phyloP scores from a whole-genome alignment of 1,139 yeast genomes.

The Pichia sp. region DNA sequence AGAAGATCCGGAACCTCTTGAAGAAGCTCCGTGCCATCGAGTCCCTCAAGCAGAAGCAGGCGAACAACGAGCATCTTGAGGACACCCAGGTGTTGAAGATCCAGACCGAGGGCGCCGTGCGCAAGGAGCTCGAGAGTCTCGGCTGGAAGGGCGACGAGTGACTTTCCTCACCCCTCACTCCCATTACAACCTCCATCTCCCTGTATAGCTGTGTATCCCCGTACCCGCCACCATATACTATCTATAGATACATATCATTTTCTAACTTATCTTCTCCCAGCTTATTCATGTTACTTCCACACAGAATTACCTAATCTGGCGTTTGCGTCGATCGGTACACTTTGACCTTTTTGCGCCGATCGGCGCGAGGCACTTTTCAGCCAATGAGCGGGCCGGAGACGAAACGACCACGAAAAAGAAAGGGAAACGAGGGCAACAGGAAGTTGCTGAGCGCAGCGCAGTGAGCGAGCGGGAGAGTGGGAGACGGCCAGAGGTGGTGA shows the following conservation, averaged over 20 bases:
- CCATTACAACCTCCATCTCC: not conserved
- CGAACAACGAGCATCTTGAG: constrained; percentile 78
- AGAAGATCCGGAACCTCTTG: constrained; percentile 82
- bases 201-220: not conserved
- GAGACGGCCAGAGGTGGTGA: not conserved
- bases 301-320: not conserved
- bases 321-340: not conserved
- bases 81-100: constrained; percentile 91
- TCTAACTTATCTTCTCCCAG: not conserved
- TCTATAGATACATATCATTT: not conserved
- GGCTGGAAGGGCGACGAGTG: constrained; percentile 15
- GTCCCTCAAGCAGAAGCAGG: constrained; percentile 79
- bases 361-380: constrained; percentile 20
- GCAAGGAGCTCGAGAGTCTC: constrained; percentile 62
- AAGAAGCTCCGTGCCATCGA: constrained; percentile 94
- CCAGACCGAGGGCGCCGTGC: constrained; percentile 74
- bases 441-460: not conserved
- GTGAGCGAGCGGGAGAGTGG: not conserved
- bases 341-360: not conserved
- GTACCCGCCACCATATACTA: not conserved
- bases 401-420: no score
- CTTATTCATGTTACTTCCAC: not conserved
- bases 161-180: not conserved
- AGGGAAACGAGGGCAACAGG: not conserved
- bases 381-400: constrained; percentile 3